A percentile compares a stretch with the other conserved stretches of the same genome.
Conservation (phyloP, 176 grass and related monocot species). For the Bonia amplexicaulis region DNA sequence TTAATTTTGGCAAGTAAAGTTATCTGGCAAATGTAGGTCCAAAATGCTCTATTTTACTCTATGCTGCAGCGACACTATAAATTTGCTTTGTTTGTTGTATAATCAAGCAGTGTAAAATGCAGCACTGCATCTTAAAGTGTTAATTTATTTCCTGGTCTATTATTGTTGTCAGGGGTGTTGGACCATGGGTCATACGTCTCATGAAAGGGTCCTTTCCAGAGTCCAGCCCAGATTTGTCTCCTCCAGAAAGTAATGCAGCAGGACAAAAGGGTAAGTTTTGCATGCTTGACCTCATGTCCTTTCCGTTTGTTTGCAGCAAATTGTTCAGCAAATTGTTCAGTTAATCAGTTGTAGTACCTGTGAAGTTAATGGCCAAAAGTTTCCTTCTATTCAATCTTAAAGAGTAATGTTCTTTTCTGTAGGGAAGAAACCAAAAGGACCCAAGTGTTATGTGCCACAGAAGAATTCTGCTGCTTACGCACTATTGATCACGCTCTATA, state of each 20-base stretch:
- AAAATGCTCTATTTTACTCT: not conserved
- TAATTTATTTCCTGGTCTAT: not conserved
- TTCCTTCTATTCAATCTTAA: not conserved
- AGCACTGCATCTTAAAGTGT: not conserved
- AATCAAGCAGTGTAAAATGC: not conserved
- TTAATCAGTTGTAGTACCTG: not conserved
- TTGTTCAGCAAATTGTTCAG: no score
- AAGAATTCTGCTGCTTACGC: constrained; percentile 76
- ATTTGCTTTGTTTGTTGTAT: not conserved
- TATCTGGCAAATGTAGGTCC: not conserved
- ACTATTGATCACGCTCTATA: constrained; percentile 69
- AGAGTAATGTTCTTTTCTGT: not conserved
- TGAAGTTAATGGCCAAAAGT: not conserved
- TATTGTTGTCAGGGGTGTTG: constrained; percentile 55
- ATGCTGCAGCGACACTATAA: not conserved
- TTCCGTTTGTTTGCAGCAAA: no score
- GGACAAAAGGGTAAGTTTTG: constrained; percentile 10
- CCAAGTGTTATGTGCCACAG: constrained; percentile 58
- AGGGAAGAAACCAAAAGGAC: constrained; percentile 59
- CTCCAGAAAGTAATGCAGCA: constrained; percentile 24
- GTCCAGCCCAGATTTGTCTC: constrained; percentile 18
- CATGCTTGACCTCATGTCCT: not conserved
- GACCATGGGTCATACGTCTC: constrained; percentile 57
- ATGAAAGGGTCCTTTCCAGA: constrained; percentile 70
- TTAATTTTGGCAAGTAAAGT: not conserved